Evolutionary conservation across 441 rosid genomes (phyloP), one percentile per base, ranked within the genome.

Genomic region (Pelargonium australe): DNA sequence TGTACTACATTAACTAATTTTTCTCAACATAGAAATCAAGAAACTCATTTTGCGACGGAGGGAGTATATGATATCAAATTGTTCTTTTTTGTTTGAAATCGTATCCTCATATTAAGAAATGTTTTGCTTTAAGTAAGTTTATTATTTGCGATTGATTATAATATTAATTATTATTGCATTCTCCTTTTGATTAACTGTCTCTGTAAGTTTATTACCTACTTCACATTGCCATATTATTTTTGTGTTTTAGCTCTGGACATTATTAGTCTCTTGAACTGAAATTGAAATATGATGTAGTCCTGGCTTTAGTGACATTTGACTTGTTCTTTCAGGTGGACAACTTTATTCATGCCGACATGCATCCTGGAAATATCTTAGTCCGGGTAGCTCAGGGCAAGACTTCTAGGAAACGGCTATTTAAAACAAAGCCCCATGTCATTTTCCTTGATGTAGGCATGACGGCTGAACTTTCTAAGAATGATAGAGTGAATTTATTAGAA

Each of bases 371-470:
- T 72, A 92, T 95, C 76, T 92, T 95, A 65, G 98, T 95, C 68
- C 89, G 98, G 75, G 80, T 86, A 79, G 17, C 87, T 68, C 80
- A 80, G 51, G 83, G 69, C 78, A 85, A 84, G 72, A 77, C 82
- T 58, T 89, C 97, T 55, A 79, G 80, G 76, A 91, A 92, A 71
- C 82, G 80, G 66, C 83, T 89, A 65, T 95, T 89, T 75, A 31
- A 31, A 31, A 88, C 83, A 68, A 95, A 90, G 87, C 99, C 99
- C 62, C 99, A 95, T 77, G 85, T 95, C 45, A 76, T 95, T 74
- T 95, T 95, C 89, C 93, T 95, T 72, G 99, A 95, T 81, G 99
- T 95, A 65, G 99, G 99, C 75, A 92, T 95, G 99, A 95, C 98
- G 60, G 99, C 98, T 16, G 99, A 95, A 75, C 98, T 95, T 73